phyloP scores from a whole-genome alignment of 2,329 filamentous ascomycete genomes.

The Sclerotinia trifoliorum region DNA sequence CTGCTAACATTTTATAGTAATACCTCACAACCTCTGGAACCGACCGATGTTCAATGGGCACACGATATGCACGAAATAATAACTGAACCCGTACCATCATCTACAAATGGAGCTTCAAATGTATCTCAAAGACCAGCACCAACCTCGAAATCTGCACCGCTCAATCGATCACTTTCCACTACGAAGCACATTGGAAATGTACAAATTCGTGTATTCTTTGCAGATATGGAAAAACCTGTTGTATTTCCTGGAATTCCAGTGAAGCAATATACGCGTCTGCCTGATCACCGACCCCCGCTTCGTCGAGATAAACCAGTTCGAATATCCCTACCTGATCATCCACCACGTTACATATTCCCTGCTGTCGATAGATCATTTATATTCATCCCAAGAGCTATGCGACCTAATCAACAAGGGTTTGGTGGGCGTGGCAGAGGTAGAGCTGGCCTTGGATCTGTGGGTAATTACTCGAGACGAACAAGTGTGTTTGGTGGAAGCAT shows the following conservation, averaged over 20 bases:
- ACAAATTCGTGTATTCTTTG: slow-evolving; percentile 77
- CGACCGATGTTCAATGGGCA: slow-evolving; percentile 75
- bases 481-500: slow-evolving; percentile 72
- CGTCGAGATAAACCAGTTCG: slow-evolving; percentile 95
- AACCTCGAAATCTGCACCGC: slow-evolving; percentile 59
- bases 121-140: slow-evolving; percentile 33
- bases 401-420: slow-evolving; percentile 84
- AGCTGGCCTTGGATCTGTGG: slow-evolving; percentile 66
- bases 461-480: slow-evolving; percentile 72
- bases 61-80: slow-evolving; percentile 88
- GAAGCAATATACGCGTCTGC: slow-evolving; percentile 89
- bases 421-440: slow-evolving; percentile 66
- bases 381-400: slow-evolving; percentile 90
- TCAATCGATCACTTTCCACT: slow-evolving; percentile 77
- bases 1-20: slow-evolving; percentile 41
- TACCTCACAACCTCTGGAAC: slow-evolving; percentile 52
- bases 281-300: slow-evolving; percentile 89
- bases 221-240: slow-evolving; percentile 69
- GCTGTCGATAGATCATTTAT: slow-evolving; percentile 90
- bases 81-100: slow-evolving; percentile 44
- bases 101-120: slow-evolving; percentile 44
- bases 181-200: slow-evolving; percentile 82
- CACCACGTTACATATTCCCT: slow-evolving; percentile 87
- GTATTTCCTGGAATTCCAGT: slow-evolving; percentile 74
- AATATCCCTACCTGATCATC: slow-evolving; percentile 78